phyloP scores from a whole-genome alignment of 2,329 filamentous ascomycete species.

The Trichoderma semiorbis region DNA sequence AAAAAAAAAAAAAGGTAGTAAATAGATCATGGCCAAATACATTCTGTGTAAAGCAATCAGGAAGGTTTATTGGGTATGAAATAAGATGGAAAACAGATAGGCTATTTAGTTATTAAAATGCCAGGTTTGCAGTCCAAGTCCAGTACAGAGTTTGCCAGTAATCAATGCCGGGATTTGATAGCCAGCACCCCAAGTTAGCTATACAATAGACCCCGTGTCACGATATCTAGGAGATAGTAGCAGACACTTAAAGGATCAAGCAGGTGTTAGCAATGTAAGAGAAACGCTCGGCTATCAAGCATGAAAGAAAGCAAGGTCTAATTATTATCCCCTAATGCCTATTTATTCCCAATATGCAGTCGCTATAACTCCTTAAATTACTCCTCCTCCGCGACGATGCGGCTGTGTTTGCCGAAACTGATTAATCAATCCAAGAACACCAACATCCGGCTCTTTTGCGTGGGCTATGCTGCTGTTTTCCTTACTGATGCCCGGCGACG shows the following conservation, averaged over 20 bases:
- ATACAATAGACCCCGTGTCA: no score
- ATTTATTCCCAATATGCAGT: neutral
- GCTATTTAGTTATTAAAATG: no score
- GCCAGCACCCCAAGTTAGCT: no score
- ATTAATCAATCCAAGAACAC: conserved; percentile 56
- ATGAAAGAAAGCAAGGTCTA: neutral
- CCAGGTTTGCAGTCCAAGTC: no score
- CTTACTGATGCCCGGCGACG: conserved; percentile 50
- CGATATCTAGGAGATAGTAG: neutral
- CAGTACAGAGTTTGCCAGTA: no score
- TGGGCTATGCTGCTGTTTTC: conserved; percentile 52
- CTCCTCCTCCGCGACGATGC: conserved; percentile 42
- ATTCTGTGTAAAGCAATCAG: neutral
- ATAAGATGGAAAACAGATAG: no score
- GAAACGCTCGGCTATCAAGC: neutral
- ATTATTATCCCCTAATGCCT: neutral
- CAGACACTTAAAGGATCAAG: no score
- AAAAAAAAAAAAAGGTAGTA: conserved; percentile 3
- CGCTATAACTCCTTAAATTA: conserved; percentile 20
- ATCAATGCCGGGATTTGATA: no score
- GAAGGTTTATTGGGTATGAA: neutral
- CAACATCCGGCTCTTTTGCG: conserved; percentile 47
- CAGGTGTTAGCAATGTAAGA: neutral
- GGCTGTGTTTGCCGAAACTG: conserved; percentile 57
- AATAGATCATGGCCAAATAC: conserved; percentile 10